Percentiles rank a stretch among this genome's conserved stretches.
phyloP scores from a whole-genome alignment of 345 rosid genomes.

The Sapria himalayana region DNA sequence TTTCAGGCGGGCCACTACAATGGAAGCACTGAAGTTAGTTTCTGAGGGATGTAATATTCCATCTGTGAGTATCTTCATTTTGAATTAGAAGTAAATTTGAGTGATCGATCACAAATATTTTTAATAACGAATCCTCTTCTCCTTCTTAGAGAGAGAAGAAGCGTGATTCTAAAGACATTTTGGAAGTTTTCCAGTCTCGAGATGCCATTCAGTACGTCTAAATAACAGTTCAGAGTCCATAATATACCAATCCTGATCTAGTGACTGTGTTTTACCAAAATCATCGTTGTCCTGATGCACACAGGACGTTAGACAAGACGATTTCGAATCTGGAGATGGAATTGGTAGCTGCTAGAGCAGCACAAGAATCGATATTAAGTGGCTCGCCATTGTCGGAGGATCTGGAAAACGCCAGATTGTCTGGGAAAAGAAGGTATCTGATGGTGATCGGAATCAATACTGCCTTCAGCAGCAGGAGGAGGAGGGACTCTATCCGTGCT shows the following conservation, averaged over 20 bases:
- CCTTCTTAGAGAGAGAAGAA: conserved; percentile 38
- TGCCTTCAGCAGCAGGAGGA: conserved; percentile 83
- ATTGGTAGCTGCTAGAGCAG: conserved; percentile 78
- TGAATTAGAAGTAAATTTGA: background rate
- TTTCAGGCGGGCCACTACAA: conserved; percentile 29
- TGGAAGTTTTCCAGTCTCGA: conserved; percentile 55
- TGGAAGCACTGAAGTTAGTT: conserved; percentile 52
- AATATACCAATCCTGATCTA: conserved; percentile 2
- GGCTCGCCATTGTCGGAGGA: conserved; percentile 61
- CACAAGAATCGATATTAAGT: conserved; percentile 42
- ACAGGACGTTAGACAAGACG: conserved; percentile 74
- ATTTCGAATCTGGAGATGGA: conserved; percentile 95
- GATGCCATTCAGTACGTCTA: conserved; percentile 59
- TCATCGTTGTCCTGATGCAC: conserved; percentile 9
- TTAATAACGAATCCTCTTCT: conserved; percentile 1
- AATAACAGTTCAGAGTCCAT: background rate
- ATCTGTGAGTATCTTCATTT: conserved; percentile 28
- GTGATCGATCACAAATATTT: background rate
- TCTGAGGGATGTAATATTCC: conserved; percentile 56
- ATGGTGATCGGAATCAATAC: conserved; percentile 92
- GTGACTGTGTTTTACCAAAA: background rate
- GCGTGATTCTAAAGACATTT: conserved; percentile 40
- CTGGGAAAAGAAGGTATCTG: conserved; percentile 41
- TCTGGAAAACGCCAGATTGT: conserved; percentile 16
- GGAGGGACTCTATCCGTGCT: conserved; percentile 85